A percentile compares a stretch with the other conserved stretches of the same genome.
Evolutionary conservation across 2,329 filamentous ascomycete genomes (phyloP).

Genomic region (Calonectria pteridis): DNA sequence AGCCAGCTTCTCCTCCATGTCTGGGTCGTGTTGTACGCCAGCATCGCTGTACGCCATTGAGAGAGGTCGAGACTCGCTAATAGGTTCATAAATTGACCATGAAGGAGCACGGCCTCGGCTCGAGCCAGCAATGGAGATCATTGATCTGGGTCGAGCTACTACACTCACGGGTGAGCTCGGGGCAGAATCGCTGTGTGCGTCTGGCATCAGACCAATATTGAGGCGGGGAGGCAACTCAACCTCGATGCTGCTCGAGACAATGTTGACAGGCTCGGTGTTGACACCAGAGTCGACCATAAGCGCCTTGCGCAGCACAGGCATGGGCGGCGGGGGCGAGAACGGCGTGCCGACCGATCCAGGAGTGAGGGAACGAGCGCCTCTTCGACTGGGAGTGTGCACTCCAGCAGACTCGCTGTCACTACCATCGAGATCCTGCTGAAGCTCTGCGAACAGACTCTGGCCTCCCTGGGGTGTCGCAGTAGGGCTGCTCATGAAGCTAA

Average conservation of each 20-base stretch:
- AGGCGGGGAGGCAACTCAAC: conserved; percentile 25
- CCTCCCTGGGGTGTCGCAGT: conserved; percentile 63
- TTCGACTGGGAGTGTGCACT: conserved; percentile 67
- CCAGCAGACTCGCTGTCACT: conserved; percentile 78
- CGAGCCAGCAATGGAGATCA: conserved; percentile 55
- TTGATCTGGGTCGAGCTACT: conserved; percentile 54
- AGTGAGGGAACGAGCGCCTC: conserved; percentile 60
- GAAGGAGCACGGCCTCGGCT: conserved; percentile 37
- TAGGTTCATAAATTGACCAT: conserved; percentile 45
- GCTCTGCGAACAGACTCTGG: conserved; percentile 91
- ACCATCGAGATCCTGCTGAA: conserved; percentile 79
- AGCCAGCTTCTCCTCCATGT: conserved; percentile 65
- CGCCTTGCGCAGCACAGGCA: conserved; percentile 63
- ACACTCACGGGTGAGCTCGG: conserved; percentile 45
- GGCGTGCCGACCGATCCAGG: conserved; percentile 61
- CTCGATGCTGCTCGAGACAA: conserved; percentile 39
- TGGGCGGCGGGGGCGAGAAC: conserved; percentile 59
- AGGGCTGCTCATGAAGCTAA: conserved; percentile 65
- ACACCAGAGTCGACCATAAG: conserved; percentile 71
- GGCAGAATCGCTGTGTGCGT: conserved; percentile 31
- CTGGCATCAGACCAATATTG: conserved; percentile 25
- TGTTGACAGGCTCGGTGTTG: conserved; percentile 71
- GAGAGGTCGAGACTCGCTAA: conserved; percentile 54
- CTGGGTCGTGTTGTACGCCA: conserved; percentile 63
- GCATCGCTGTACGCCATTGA: conserved; percentile 67